Evolutionary conservation across 2,329 filamentous ascomycete genomes (phyloP), one percentile per base, ranked within the genome.

Genomic region (Neofusicoccum sp.): DNA sequence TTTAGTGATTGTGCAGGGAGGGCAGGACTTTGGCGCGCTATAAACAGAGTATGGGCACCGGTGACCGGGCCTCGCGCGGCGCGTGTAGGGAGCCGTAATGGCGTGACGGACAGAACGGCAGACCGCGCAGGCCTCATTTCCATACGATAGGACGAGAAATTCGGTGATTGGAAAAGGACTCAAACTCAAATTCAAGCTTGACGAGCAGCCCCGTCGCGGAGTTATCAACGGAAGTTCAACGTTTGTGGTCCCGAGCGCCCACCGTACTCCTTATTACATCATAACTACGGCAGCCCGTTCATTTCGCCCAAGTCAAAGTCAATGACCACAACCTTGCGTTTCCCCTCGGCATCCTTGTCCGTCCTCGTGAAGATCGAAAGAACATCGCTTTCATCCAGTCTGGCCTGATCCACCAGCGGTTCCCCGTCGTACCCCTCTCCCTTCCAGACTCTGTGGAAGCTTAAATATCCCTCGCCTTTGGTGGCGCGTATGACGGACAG

Each of bases 341-440:
- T 39, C 4, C 59, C 59, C 9, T 28, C 47, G 3, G 6, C 39
- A 44, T 16, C 28, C 9, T 41, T 22, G 16, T 50, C 59, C 47
- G 59, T 61, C 33, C 59, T 43, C 9, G 59, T 61, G 33, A 61
- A 61, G 36, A 61, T 41, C 7, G 59, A 61, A 11, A 61, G 39
- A 12, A 61, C n/a, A 12, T 34, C 39, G 8, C 36, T 39, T 3
- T 52, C 48, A 12, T 61, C 59, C 28, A 61, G 31, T 9, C 48
- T 61, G 22, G 47, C 37, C 11, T 52, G 59, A 14, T 61, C 48
- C 22, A 61, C 37, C 6, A 61, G 36, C 45, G 59, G 59, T 28
- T 50, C 59, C 2, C 45, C 59, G 8, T 43, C 56, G 9, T 48
- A 60, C 11, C 56, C 56, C 9, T 60, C 56, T 22, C 28, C 28